These are phyloP conservation scores for Russula vinacea DNA, from an alignment of 768 basidiomycete genomes.

Conservation along the genomic window DNA sequence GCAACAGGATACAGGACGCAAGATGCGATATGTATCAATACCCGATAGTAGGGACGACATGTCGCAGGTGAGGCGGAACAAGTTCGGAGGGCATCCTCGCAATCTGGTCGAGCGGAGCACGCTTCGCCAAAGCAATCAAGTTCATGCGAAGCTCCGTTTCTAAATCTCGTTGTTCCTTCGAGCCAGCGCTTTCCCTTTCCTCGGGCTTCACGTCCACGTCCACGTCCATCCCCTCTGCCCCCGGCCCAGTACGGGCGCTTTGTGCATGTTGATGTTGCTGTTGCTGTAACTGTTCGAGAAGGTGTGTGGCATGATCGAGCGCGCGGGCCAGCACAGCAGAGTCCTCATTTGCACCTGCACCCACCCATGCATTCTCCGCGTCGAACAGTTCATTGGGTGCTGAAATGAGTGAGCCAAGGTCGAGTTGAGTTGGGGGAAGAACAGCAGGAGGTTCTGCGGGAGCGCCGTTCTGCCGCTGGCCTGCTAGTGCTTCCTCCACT, in stretches of 20 bases:
- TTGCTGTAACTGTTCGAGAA: slow-evolving; percentile 46
- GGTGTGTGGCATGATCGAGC: slow-evolving; percentile 53
- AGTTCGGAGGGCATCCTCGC: slow-evolving; percentile 28
- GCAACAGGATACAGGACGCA: not conserved
- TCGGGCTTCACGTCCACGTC: slow-evolving; percentile 1
- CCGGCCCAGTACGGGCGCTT: slow-evolving; percentile 14
- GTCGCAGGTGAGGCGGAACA: slow-evolving; percentile 28
- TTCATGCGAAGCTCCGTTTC: slow-evolving; percentile 64
- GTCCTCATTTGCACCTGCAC: slow-evolving; percentile 37
- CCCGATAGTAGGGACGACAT: slow-evolving; percentile 28
- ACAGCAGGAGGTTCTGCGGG: not conserved
- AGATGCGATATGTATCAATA: not conserved
- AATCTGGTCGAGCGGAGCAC: slow-evolving; percentile 60
- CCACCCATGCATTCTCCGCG: slow-evolving; percentile 40
- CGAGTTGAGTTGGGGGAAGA: slow-evolving; percentile 33
- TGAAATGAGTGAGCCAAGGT: slow-evolving; percentile 45
- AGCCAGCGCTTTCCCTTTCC: not conserved
- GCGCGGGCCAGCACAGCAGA: slow-evolving; percentile 54
- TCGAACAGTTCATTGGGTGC: slow-evolving; percentile 43
- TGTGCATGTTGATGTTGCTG: slow-evolving; percentile 27
- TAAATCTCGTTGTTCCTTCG: slow-evolving; percentile 51
- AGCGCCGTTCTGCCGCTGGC: not conserved
- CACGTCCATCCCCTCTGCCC: not conserved
- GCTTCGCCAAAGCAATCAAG: slow-evolving; percentile 71
- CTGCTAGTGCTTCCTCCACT: slow-evolving; percentile 11